A percentile compares a stretch with the other conserved stretches of the same genome.
Conservation (phyloP, 2,329 filamentous ascomycete genomes). For the Stemphylium beticola region DNA sequence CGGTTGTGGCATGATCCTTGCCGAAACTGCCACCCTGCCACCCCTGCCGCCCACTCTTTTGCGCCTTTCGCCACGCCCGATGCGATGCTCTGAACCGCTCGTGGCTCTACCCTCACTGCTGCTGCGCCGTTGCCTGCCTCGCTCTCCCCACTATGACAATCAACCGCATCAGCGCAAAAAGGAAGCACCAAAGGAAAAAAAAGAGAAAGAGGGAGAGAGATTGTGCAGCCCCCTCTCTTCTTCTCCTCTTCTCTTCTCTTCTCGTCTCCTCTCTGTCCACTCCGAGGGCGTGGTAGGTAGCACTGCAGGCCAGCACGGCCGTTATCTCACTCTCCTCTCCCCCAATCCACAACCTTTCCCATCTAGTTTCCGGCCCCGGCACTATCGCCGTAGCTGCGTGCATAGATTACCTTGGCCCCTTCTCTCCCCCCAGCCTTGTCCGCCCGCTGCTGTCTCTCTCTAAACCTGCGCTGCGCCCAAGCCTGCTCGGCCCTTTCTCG, state of each 20-base stretch:
- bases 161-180: neutral
- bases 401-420: conserved; percentile 12
- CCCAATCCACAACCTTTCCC: conserved; percentile 13
- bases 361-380: conserved; percentile 15
- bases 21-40: conserved; percentile 12
- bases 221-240: neutral
- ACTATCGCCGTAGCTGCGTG: conserved; percentile 12
- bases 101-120: neutral
- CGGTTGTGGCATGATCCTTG: conserved; percentile 17
- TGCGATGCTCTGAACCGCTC: neutral
- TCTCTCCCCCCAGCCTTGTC: conserved; percentile 6
- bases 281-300: conserved; percentile 4
- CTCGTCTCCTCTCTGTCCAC: neutral
- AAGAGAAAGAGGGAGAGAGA: neutral
- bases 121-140: neutral
- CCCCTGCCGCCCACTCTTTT: conserved; percentile 1
- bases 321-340: conserved; percentile 3
- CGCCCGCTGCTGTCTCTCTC: neutral
- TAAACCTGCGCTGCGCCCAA: neutral
- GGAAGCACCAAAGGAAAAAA: neutral
- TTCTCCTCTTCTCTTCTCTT: neutral
- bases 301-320: conserved; percentile 12
- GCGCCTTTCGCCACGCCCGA: conserved; percentile 8
- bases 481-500: conserved; percentile 3
- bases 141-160: too few relatives aligned